Base-by-base conservation (phyloP, 176 grass and related monocot genomes). In the Elaeis guineensis region DNA sequence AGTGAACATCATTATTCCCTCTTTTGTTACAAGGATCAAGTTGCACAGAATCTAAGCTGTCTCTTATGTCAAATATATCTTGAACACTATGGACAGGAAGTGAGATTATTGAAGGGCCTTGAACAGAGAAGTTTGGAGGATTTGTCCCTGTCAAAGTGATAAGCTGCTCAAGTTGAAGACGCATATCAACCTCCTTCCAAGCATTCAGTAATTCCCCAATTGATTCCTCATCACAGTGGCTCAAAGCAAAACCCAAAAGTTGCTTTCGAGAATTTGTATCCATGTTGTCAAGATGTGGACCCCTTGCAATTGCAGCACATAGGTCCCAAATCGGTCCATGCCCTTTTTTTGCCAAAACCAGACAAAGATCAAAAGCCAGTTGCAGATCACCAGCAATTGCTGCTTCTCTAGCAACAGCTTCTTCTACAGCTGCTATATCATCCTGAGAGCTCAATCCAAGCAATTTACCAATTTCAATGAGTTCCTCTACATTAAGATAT, bases 401-500 rank as follows among this genome's bases (percentile, higher is more conserved):
- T 57, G 92, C 92, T 81, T 96, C 92, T 88, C 92, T 90, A 19
- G 92, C 86, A 48, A 96, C 72, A 54, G 80, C 78, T 76, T 96
- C 92, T 69, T 88, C 83, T 22, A 96, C 83, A 62, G 74, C 67
- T 32, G 83, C 84, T 77, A 96, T 74, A 80, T 90, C 83, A 55
- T 87, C 92, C 71, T 79, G 74, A 71, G 69, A 87, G 77, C 59
- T 85, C 58, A 96, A 90, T 67, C 92, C 92, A 59, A 96, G 75
- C 62, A 96, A 77, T 69, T 80, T 84, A 53, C 86, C 83, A 32
- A 96, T 84, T 70, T 96, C 91, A 74, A 90, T 79, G 48, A 96
- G 82, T 74, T 96, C 92, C 74, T 96, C 92, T 57, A 96, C 74
- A 82, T 90, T 82, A 66, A 96, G 68, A 79, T 96, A 96, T 55